These are phyloP conservation scores for Tricladium varicosporioides DNA, from an alignment of 2,329 filamentous ascomycete genomes.

Conservation along the genomic window DNA sequence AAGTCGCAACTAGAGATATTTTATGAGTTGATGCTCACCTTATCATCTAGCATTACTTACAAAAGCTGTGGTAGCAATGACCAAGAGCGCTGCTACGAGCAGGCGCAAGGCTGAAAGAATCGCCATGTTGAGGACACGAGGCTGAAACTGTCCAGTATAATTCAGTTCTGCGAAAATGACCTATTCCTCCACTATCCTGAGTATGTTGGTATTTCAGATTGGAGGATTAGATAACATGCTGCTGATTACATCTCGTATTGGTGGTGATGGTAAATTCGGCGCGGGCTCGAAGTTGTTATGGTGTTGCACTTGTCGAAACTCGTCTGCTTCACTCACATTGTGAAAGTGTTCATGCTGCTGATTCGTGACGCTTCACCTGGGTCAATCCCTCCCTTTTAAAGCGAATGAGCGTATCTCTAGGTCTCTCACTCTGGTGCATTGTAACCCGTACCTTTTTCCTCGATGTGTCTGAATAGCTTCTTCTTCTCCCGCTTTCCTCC, in stretches of 20 bases:
- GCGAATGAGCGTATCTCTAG: too few species aligned
- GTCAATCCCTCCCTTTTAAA: not conserved
- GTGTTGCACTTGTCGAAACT: too few species aligned
- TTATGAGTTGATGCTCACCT: not conserved
- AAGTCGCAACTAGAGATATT: slow-evolving; percentile 28
- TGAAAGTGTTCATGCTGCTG: too few species aligned
- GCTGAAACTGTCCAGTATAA: slow-evolving; percentile 10
- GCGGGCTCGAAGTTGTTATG: too few species aligned
- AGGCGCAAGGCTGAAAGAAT: slow-evolving; percentile 27
- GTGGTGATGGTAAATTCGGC: too few species aligned
- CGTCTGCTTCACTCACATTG: too few species aligned
- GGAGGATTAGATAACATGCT: too few species aligned
- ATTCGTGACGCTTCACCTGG: too few species aligned
- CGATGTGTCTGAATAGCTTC: not conserved
- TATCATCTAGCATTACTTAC: slow-evolving; percentile 19
- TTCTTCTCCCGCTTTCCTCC: not conserved
- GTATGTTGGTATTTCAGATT: not conserved
- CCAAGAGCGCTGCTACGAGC: slow-evolving; percentile 20
- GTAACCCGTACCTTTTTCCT: too few species aligned
- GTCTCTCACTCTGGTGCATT: too few species aligned
- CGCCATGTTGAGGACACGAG: slow-evolving; percentile 25
- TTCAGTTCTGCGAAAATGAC: not conserved
- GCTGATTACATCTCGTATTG: too few species aligned
- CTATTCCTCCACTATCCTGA: slow-evolving; percentile 1
- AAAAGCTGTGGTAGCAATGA: slow-evolving; percentile 25